A percentile compares a stretch with the other conserved stretches of the same genome.
These are phyloP conservation scores for Serendipita sp. DNA, from an alignment of 768 basidiomycete species.

Conservation along the genomic window DNA sequence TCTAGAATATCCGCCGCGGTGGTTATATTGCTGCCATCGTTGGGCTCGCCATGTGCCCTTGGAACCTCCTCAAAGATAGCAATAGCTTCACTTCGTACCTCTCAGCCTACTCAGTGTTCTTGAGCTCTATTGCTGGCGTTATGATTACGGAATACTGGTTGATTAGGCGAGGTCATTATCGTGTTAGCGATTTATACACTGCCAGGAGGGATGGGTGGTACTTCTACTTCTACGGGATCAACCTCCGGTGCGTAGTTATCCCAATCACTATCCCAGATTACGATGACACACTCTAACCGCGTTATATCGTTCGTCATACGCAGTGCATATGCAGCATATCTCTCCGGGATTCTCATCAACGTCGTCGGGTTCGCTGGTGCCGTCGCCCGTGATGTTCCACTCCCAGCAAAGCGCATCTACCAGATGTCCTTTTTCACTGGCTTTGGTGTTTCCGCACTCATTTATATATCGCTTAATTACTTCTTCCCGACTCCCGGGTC, in stretches of 20 bases:
- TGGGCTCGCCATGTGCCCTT: slow-evolving; percentile 58
- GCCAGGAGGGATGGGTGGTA: slow-evolving; percentile 46
- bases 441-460: slow-evolving; percentile 45
- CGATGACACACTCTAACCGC: neutral
- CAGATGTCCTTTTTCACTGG: slow-evolving; percentile 76
- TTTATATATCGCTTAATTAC: slow-evolving; percentile 44
- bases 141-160: slow-evolving; percentile 75
- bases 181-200: slow-evolving; percentile 55
- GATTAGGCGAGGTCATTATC: slow-evolving; percentile 50
- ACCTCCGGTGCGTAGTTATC: slow-evolving; percentile 35
- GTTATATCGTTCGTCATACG: slow-evolving; percentile 1
- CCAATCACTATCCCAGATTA: too few relatives aligned
- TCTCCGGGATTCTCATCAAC: slow-evolving; percentile 64
- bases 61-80: slow-evolving; percentile 57
- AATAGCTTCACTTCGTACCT: slow-evolving; percentile 69
- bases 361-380: slow-evolving; percentile 68
- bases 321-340: slow-evolving; percentile 50
- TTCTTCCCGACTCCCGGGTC: slow-evolving; percentile 44
- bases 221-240: slow-evolving; percentile 56
- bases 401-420: slow-evolving; percentile 31
- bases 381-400: slow-evolving; percentile 20
- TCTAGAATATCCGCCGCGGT: slow-evolving; percentile 64
- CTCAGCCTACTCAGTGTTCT: slow-evolving; percentile 65
- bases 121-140: slow-evolving; percentile 65
- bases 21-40: slow-evolving; percentile 70